Percentiles rank a stretch among this genome's conserved stretches.
Conservation (phyloP, 148 eudicot species). For the Talinum fruticosum region DNA sequence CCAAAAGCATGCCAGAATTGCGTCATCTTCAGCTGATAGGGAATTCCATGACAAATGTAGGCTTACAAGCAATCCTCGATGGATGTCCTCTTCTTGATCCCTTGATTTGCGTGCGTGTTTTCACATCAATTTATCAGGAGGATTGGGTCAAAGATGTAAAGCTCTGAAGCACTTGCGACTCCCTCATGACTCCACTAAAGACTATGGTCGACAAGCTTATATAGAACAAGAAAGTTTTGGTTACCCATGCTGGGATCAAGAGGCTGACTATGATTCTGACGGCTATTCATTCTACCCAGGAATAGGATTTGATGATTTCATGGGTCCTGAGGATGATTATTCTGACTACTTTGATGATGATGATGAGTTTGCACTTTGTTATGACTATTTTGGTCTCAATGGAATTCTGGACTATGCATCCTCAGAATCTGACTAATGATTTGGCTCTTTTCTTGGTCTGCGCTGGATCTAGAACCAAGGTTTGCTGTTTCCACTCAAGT, state of each 20-base stretch:
- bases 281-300: neutral
- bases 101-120: constrained; percentile 47
- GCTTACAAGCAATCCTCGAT: constrained; percentile 44
- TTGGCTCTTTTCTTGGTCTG: neutral
- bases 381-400: neutral
- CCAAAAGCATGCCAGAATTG: constrained; percentile 39
- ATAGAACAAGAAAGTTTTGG: neutral
- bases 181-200: constrained; percentile 31
- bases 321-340: constrained; percentile 1
- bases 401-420: neutral
- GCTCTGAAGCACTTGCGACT: constrained; percentile 26
- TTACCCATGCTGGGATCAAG: neutral
- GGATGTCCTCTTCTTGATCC: constrained; percentile 43
- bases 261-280: neutral
- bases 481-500: too few species aligned
- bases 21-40: constrained; percentile 47
- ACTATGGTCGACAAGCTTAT: constrained; percentile 13
- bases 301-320: neutral
- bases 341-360: neutral
- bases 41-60: constrained; percentile 39
- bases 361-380: neutral
- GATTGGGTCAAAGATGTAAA: constrained; percentile 28
- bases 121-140: constrained; percentile 24
- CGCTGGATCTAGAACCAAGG: too few species aligned
- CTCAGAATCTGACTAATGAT: neutral